Evolutionary conservation across 2,329 filamentous ascomycete species (phyloP), one percentile per base, ranked within the genome.

Genomic region (Diaporthe vexans): DNA sequence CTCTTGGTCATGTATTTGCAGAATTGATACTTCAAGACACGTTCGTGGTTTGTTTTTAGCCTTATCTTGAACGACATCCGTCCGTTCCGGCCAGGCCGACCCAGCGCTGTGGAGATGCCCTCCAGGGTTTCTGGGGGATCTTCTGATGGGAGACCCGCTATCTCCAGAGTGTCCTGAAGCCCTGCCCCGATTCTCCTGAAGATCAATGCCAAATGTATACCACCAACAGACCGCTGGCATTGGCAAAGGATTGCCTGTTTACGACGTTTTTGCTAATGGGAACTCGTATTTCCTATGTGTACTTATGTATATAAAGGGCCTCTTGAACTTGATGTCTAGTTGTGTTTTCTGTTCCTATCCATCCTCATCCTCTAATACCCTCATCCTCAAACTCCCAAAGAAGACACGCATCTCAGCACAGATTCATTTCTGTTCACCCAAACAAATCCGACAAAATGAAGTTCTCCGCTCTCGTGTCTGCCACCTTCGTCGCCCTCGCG

Each of bases 381-480:
- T 48, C 46, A 52, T 65, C 46, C 59, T 48, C 24, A 54, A 40
- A 26, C 21, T 21, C 33, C 61, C 1, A 0, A 54, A 40, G 15
- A n/a, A 46, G 37, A 67, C 61, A 67, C 35, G 35, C n/a, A 61
- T 17, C 33, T 24, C 21, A 37, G 51, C 4, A 67, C 61, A 67
- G 26, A 37, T 43, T 52, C 63, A 68, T 54, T 40, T 40, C 63
- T 68, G 48, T 68, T 68, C 48, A 7, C 13, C 40, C 7, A 54
- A 51, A 54, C 33, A 54, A 52, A 68, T 7, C 46, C 63, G 33
- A 68, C 63, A 68, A 68, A 54, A 68, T 68, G 63, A 68, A 68
- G 63, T 68, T 68, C 48, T 68, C 33, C 48, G 63, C 63, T 68
- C 63, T 68, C 48, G 63, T 68, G 46, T 68, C 63, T 68, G n/a